Base-by-base conservation (phyloP, 163 green algal genomes). In the Prototheca wickerhamii region DNA sequence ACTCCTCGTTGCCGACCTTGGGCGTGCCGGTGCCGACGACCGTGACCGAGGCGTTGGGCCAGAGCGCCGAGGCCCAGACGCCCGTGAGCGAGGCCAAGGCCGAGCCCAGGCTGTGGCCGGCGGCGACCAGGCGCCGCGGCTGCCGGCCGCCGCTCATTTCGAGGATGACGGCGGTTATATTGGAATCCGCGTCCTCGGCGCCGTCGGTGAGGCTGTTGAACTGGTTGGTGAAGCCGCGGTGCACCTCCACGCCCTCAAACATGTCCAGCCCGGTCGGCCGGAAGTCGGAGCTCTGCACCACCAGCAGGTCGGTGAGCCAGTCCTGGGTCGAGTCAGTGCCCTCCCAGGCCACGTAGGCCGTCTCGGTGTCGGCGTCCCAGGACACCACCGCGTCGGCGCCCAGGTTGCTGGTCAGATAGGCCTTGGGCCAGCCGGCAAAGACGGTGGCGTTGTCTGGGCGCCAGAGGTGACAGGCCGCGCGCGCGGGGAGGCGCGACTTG, bases 161-260 rank as follows among this genome's bases (percentile, higher is more conserved):
- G 43, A 65, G 60, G 21, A 65, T 28, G 20, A 52, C 61, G 3
- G 61, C 49, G 61, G 61, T 67, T 46, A 60, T 52, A 32, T 67
- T 67, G 4, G 59, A 15, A 2, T 43, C 32, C 3, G 30, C n/a
- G 26, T 6, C 28, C 23, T 40, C n/a, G 2, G 49, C 28, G 6
- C 17, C 30, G 33, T 54, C 55, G 49, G 61, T 60, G 10, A 67
- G 51, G 25, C 21, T 37, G 8, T 32, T 12, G 2, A 42, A 52
- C 61, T 67, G 61, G n/a, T 59, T 40, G 23, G 52, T n/a, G 33
- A 67, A 67, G 49, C 61, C 61, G 2, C 26, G 26, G 33, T 67
- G 49, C 32, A 67, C 61, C 32, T 52, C n/a, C 15, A 67, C 61
- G n/a, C 49, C 49, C 12, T 31, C 28, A 4, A 67, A 10, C 12